phyloP scores from a whole-genome alignment of 2,329 filamentous ascomycete species.

The Colletotrichum costaricense region DNA sequence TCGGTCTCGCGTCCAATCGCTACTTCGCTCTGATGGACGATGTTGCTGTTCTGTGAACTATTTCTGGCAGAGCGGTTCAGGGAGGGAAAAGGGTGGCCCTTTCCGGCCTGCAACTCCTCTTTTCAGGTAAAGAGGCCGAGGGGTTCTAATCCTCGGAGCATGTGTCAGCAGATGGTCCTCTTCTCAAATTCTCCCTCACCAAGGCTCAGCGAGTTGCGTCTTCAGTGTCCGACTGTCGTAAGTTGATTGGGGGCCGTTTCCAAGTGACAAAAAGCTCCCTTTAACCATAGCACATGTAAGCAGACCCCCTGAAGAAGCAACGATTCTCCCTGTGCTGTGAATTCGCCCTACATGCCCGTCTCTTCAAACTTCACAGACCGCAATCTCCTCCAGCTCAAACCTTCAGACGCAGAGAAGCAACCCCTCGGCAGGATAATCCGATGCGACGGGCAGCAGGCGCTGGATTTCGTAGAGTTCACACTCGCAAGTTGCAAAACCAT shows the following conservation, averaged over 20 bases:
- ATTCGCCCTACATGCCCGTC: constrained; percentile 15
- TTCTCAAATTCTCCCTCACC: not conserved
- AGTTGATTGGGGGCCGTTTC: constrained; percentile 17
- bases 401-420: constrained; percentile 1
- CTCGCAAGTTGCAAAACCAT: not conserved
- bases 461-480: not conserved
- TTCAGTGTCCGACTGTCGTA: not conserved
- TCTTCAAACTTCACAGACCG: constrained; percentile 7
- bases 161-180: constrained; percentile 14
- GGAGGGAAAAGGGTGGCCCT: not conserved
- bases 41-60: not conserved
- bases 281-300: not conserved
- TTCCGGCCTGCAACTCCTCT: constrained; percentile 9
- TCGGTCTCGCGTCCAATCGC: not conserved
- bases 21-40: not conserved
- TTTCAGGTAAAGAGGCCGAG: constrained; percentile 11
- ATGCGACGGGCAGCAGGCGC: not conserved
- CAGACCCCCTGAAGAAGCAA: constrained; percentile 21
- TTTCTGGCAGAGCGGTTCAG: not conserved
- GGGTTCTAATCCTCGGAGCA: constrained; percentile 4
- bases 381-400: not conserved
- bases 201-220: not conserved
- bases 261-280: constrained; percentile 1
- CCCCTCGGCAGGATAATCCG: not conserved
- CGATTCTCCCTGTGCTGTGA: constrained; percentile 9